Conservation (phyloP, 2,329 filamentous ascomycete genomes). For the Beauveria rudraprayagi region DNA sequence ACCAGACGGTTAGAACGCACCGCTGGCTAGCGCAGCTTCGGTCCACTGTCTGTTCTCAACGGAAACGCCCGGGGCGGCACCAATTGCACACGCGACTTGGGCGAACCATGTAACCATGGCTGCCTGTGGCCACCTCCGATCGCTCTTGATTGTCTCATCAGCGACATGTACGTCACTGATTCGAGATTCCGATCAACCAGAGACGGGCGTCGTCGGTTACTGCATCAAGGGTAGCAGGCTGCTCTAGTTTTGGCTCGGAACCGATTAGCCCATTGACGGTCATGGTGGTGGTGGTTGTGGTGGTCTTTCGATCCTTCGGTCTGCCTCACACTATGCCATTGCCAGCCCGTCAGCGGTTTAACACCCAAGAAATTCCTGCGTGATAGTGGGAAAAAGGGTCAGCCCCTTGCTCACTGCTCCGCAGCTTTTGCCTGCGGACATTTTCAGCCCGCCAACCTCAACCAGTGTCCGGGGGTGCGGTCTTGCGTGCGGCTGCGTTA, state of each 20-base stretch:
- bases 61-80: not conserved
- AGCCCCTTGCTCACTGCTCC: not conserved
- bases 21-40: not conserved
- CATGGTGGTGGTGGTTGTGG: not conserved
- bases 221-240: not conserved
- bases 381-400: not conserved
- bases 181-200: not conserved
- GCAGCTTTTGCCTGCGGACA: not conserved
- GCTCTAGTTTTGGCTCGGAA: not conserved
- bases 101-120: not conserved
- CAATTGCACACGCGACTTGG: not conserved
- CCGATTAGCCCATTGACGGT: not conserved
- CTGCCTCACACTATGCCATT: conserved; percentile 1
- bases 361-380: conserved; percentile 6
- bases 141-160: not conserved
- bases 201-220: not conserved
- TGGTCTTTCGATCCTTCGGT: not conserved
- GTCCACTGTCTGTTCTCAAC: conserved; percentile 2
- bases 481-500: conserved; percentile 5
- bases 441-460: not conserved
- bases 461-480: not conserved
- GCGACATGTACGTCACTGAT: not conserved
- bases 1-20: not conserved
- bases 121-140: not conserved
- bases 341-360: conserved; percentile 4